Evolutionary conservation across 2,329 filamentous ascomycete species (phyloP).

Genomic region (Claviceps africana): DNA sequence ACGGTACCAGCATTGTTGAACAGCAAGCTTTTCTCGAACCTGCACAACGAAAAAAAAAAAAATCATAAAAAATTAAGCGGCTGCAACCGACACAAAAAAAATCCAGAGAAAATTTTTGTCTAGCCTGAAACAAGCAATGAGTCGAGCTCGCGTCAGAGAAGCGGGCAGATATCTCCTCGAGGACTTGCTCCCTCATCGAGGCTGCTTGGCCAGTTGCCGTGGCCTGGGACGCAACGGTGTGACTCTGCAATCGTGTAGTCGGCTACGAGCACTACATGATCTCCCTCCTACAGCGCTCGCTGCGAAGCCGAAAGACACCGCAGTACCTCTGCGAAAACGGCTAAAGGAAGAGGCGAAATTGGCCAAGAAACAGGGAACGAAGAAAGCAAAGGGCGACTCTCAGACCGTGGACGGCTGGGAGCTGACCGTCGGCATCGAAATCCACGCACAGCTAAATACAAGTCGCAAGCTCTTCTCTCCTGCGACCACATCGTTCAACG

Average conservation of each 20-base stretch:
- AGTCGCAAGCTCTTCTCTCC: slow-evolving; percentile 77
- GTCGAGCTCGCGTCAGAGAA: slow-evolving; percentile 2
- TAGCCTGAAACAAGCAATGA: neutral
- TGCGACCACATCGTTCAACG: slow-evolving; percentile 49
- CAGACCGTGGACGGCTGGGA: slow-evolving; percentile 64
- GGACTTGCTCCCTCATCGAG: slow-evolving; percentile 2
- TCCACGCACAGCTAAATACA: slow-evolving; percentile 92
- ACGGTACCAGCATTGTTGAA: neutral
- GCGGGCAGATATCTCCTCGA: slow-evolving; percentile 3
- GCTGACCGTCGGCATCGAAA: slow-evolving; percentile 89
- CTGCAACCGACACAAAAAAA: neutral
- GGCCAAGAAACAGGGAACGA: slow-evolving; percentile 48
- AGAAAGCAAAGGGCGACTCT: slow-evolving; percentile 28
- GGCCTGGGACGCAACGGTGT: neutral
- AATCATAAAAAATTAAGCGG: too few relatives aligned
- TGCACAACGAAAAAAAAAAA: neutral
- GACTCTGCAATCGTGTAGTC: neutral
- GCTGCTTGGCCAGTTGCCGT: slow-evolving; percentile 2
- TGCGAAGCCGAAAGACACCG: slow-evolving; percentile 9
- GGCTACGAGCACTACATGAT: neutral
- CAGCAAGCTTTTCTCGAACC: neutral
- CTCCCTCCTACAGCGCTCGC: slow-evolving; percentile 6
- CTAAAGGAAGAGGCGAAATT: slow-evolving; percentile 58
- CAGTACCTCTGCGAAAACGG: slow-evolving; percentile 52
- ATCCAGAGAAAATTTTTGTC: too few relatives aligned